Evolutionary conservation across 2,329 filamentous ascomycete species (phyloP).

Genomic region (Botrytis byssoidea): DNA sequence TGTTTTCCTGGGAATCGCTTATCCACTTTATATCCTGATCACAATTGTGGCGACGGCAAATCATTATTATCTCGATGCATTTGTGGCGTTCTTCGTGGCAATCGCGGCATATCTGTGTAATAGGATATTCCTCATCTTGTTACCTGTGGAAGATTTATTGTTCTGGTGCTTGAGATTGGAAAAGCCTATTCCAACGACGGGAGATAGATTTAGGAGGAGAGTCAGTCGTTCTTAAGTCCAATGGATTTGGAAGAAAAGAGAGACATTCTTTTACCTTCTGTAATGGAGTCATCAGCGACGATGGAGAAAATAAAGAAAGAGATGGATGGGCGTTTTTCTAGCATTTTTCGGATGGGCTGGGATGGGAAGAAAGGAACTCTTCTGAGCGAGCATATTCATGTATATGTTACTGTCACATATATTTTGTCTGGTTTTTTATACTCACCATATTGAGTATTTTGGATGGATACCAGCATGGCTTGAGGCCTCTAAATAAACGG

Average conservation of each 20-base stretch:
- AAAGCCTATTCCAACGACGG: constrained; percentile 51
- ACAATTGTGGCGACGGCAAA: constrained; percentile 55
- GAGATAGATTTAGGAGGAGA: constrained; percentile 36
- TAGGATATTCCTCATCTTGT: constrained; percentile 48
- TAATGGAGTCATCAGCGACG: not conserved
- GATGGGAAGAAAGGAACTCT: not conserved
- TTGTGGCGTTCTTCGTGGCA: constrained; percentile 48
- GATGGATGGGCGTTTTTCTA: not conserved
- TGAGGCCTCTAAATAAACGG: not conserved
- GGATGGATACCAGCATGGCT: constrained; percentile 17
- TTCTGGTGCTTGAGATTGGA: constrained; percentile 48
- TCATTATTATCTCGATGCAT: constrained; percentile 54
- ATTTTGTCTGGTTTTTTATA: not conserved
- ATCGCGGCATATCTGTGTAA: constrained; percentile 48
- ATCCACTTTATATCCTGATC: constrained; percentile 48
- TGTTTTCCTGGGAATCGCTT: constrained; percentile 44
- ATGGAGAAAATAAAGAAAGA: not conserved
- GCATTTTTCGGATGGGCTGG: not conserved
- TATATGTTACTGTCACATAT: not conserved
- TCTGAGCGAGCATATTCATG: not conserved
- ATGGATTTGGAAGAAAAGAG: not conserved
- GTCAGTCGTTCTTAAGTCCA: not conserved
- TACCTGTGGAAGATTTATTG: constrained; percentile 51
- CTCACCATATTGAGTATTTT: not conserved
- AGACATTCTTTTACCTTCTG: not conserved